A percentile compares a stretch with the other conserved stretches of the same genome.
Conservation (phyloP, 2,329 filamentous ascomycete species). For the Neofusicoccum ribis region DNA sequence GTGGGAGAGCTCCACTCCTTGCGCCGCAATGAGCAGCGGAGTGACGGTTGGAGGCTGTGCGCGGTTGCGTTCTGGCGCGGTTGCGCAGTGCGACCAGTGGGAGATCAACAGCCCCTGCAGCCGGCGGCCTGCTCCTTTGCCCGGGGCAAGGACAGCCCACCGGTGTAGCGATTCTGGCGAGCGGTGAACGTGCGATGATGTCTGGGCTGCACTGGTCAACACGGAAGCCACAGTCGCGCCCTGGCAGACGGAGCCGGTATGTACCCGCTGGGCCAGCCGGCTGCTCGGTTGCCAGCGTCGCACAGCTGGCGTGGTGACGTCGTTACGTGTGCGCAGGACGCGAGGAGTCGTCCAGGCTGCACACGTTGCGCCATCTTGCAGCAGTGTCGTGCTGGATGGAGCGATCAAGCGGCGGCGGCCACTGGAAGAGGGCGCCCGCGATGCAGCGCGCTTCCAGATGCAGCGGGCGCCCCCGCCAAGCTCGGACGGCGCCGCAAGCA, state of each 20-base stretch:
- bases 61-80: neutral
- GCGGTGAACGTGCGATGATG: slow-evolving; percentile 1
- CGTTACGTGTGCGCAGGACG: slow-evolving; percentile 1
- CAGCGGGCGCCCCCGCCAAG: neutral
- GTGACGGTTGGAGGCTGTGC: neutral
- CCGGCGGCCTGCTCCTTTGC: neutral
- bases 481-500: neutral
- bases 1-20: neutral
- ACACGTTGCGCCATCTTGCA: slow-evolving; percentile 9
- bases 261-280: neutral
- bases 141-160: neutral
- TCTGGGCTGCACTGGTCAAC: neutral
- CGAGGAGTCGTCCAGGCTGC: neutral
- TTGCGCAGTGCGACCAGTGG: neutral
- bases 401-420: neutral
- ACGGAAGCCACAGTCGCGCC: neutral
- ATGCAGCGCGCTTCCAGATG: neutral
- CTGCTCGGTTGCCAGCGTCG: neutral
- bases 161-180: neutral
- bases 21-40: neutral
- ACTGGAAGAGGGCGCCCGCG: neutral
- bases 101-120: neutral
- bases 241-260: neutral
- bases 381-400: slow-evolving; percentile 9
- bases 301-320: neutral